These are phyloP conservation scores for Tetrapisispora phaffii DNA, from an alignment of 805 yeast genomes.

Conservation along the genomic window DNA sequence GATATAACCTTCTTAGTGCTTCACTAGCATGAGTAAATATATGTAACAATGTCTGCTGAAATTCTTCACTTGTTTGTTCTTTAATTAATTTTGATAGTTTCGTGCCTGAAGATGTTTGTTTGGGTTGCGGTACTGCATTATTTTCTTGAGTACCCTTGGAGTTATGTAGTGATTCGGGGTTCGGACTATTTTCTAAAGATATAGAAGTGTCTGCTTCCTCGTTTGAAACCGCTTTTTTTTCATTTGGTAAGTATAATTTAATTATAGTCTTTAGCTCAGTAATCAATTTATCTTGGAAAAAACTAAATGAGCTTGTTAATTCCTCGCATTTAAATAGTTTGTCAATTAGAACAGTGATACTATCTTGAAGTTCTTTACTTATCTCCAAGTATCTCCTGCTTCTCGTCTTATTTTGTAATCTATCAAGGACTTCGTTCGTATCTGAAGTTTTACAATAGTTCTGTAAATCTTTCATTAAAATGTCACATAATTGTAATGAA, in stretches of 20 bases:
- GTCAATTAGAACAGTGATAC: conserved; percentile 39
- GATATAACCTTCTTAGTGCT: conserved; percentile 59
- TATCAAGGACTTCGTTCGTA: conserved; percentile 38
- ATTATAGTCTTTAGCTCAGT: conserved; percentile 67
- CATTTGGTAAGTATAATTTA: conserved; percentile 52
- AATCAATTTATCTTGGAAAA: conserved; percentile 59
- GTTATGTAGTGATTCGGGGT: background rate
- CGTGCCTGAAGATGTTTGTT: conserved; percentile 29
- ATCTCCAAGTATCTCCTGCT: conserved; percentile 34
- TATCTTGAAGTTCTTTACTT: conserved; percentile 32
- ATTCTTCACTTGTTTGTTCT: conserved; percentile 62
- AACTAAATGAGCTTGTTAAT: conserved; percentile 48
- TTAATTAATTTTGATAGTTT: conserved; percentile 43
- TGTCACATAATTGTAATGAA: conserved; percentile 44
- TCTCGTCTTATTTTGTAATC: conserved; percentile 29
- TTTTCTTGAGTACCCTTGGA: background rate
- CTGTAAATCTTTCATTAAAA: conserved; percentile 53
- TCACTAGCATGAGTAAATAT: conserved; percentile 60
- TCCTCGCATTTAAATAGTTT: conserved; percentile 56
- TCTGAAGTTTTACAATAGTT: conserved; percentile 44
- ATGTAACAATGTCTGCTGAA: conserved; percentile 55
- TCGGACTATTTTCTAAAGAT: background rate
- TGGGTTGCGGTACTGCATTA: conserved; percentile 1
- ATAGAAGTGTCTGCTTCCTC: background rate
- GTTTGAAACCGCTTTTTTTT: conserved; percentile 5